Base-by-base conservation (phyloP, 371 early-diverging fungal species). In the Amoeboaphelidium occidentale region DNA sequence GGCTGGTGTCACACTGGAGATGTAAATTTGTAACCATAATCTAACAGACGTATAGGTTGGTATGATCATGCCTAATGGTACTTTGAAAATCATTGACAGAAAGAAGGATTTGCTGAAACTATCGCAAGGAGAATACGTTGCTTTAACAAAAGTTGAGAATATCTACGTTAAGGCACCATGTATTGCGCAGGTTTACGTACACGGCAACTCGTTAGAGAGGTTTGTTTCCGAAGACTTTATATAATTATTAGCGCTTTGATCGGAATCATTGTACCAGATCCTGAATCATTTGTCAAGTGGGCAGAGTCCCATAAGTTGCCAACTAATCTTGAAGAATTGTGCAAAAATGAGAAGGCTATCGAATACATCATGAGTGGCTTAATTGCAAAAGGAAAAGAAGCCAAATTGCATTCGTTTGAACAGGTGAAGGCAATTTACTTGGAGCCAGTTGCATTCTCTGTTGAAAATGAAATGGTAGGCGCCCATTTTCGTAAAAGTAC, bases 1-100 rank as follows among this genome's bases (percentile, higher is more conserved):
- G 58, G 57, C 23, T 70, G 68, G 68, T 46, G 66, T 23, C 55
- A 59, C 43, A 66, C 70, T 25, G 70, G 70, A 24, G 70, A 69
- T 52, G 58, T n/a, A n/a, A n/a, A n/a, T n/a, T n/a, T n/a, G n/a
- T n/a, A n/a, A n/a, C n/a, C n/a, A n/a, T n/a, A n/a, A n/a, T n/a
- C n/a, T n/a, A n/a, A n/a, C n/a, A n/a, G n/a, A n/a, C n/a, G n/a
- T n/a, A n/a, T n/a, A n/a, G n/a, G n/a, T 70, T 51, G 68, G 57
- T 23, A 55, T 55, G 48, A 21, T 39, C 20, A 13, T 42, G 21
- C 42, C 41, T n/a, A 50, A 42, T 21, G 23, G 25, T 3, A 20
- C 42, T 21, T 25, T 50, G 17, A 42, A 39, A 6, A 42, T 50
- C 20, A 50, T 50, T 45, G 50, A 50, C 27, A 17, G 50, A 21